Conservation (phyloP, 257 asterid genomes). For the Lithospermum erythrorhizon region DNA sequence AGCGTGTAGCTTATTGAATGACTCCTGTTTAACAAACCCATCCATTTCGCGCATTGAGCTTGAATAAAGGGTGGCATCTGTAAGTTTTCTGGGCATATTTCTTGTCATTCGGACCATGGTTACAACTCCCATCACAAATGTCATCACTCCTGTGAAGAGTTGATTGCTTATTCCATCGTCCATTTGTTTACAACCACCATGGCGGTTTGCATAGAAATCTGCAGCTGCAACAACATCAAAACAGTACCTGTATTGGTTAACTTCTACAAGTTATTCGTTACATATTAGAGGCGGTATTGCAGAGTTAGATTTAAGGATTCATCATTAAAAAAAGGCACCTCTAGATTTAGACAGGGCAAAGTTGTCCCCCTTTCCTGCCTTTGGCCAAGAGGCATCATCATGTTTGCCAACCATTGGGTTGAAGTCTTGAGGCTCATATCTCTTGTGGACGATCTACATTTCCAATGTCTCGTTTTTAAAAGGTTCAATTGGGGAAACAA, state of each 20-base stretch:
- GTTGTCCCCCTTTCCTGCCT: conserved; percentile 18
- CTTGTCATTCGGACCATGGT: conserved; percentile 63
- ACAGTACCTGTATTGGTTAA: conserved; percentile 4
- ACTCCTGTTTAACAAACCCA: conserved; percentile 24
- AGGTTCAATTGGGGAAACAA: not conserved
- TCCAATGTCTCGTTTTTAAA: not conserved
- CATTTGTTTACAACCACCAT: conserved; percentile 10
- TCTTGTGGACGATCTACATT: not conserved
- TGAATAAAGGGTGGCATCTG: conserved; percentile 48
- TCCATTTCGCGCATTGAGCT: conserved; percentile 32
- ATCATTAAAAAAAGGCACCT: not conserved
- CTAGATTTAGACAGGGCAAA: conserved; percentile 21
- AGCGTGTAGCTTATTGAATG: conserved; percentile 32
- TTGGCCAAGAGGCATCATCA: conserved; percentile 27
- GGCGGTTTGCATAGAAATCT: conserved; percentile 7
- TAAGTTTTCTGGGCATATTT: conserved; percentile 51
- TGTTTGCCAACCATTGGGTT: conserved; percentile 29
- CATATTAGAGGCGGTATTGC: too few relatives aligned
- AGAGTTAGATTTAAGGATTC: too few relatives aligned
- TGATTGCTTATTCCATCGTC: conserved; percentile 36
- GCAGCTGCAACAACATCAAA: not conserved
- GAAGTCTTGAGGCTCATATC: conserved; percentile 10
- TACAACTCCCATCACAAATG: conserved; percentile 49
- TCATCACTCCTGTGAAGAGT: conserved; percentile 42
- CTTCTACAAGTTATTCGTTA: too few relatives aligned